Conservation (phyloP, 106 monocot species). For the Platanthera zijinensis region DNA sequence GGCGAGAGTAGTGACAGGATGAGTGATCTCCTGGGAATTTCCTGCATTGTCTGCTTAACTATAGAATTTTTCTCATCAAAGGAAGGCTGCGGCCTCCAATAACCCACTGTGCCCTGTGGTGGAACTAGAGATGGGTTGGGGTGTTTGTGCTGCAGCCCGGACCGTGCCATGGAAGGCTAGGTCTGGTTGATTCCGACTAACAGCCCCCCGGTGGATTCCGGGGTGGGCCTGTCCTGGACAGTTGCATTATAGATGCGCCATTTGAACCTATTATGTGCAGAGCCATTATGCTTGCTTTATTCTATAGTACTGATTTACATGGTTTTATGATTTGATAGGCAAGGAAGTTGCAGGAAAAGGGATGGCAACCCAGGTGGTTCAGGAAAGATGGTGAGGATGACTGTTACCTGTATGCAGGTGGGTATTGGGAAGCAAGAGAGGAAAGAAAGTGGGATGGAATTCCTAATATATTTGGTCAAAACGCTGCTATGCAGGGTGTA, state of each 20-base stretch:
- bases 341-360: conserved; percentile 77
- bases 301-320: not conserved
- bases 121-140: no score
- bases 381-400: conserved; percentile 75
- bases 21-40: no score
- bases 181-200: no score
- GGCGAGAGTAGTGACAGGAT: no score
- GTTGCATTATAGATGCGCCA: not conserved
- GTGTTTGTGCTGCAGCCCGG: no score
- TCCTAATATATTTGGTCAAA: conserved; percentile 79
- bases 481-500: conserved; percentile 11
- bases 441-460: conserved; percentile 64
- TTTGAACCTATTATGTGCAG: not conserved
- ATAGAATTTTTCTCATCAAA: no score
- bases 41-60: no score
- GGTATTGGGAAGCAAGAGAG: conserved; percentile 89
- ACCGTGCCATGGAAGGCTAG: no score
- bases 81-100: no score
- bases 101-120: no score
- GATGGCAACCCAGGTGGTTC: conserved; percentile 95
- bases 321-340: conserved; percentile 33
- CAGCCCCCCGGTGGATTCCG: no score
- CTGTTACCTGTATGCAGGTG: conserved; percentile 61
- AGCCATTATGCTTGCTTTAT: not conserved
- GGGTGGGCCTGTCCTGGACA: no score